Evolutionary conservation across 1,284 basidiomycete genomes (phyloP).

Genomic region (Rhodotorula sp.): DNA sequence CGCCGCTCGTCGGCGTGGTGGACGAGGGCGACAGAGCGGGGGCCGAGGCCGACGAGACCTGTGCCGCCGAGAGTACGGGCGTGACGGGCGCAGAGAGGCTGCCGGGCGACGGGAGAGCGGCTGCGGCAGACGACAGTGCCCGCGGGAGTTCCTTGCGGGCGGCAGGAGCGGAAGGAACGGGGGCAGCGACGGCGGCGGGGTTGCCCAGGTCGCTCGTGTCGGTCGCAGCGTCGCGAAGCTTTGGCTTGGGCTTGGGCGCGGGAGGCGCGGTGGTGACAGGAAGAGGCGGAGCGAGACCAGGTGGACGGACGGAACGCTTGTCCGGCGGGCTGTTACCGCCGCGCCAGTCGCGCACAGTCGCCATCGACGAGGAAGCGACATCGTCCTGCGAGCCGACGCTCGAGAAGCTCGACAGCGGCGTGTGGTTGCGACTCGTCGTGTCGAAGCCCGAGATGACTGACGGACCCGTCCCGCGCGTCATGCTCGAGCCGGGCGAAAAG

Average conservation of each 20-base stretch:
- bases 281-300: not conserved
- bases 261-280: not conserved
- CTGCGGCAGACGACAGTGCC: not conserved
- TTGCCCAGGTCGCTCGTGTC: conserved; percentile 36
- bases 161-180: conserved; percentile 2
- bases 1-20: not conserved
- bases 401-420: conserved; percentile 36
- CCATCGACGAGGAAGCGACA: not conserved
- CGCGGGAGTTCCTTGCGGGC: not conserved
- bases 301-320: not conserved
- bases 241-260: conserved; percentile 12
- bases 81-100: not conserved
- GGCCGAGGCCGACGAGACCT: not conserved
- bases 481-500: conserved; percentile 29
- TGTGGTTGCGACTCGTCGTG: conserved; percentile 20
- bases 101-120: not conserved
- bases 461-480: conserved; percentile 23
- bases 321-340: not conserved
- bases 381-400: conserved; percentile 24
- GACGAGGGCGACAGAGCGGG: conserved; percentile 1
- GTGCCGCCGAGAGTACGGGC: not conserved
- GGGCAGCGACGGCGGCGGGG: not conserved
- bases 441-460: conserved; percentile 4
- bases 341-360: conserved; percentile 2
- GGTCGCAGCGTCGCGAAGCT: conserved; percentile 32